Percentiles rank a stretch among this genome's conserved stretches.
phyloP scores from a whole-genome alignment of 345 rosid genomes.

The Syzygium oleosum region DNA sequence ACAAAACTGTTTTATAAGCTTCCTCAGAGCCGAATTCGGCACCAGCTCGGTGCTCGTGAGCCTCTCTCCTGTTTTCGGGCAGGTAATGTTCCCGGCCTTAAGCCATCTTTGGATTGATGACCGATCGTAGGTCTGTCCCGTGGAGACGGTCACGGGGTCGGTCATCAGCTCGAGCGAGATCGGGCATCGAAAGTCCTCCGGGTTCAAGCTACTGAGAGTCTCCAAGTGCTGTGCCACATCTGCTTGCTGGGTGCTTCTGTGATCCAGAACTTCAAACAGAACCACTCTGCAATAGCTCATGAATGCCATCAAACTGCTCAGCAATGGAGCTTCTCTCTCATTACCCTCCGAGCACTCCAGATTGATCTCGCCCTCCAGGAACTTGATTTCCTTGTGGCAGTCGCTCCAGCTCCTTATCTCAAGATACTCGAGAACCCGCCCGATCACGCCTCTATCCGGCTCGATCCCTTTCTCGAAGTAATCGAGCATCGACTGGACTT shows the following conservation, averaged over 20 bases:
- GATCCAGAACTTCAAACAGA: constrained; percentile 26
- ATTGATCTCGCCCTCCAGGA: constrained; percentile 47
- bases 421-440: constrained; percentile 38
- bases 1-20: constrained; percentile 53
- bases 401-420: constrained; percentile 54
- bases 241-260: constrained; percentile 10
- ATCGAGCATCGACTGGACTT: constrained; percentile 22
- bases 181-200: constrained; percentile 79
- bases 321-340: constrained; percentile 35
- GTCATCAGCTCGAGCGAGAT: constrained; percentile 81
- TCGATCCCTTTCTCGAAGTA: constrained; percentile 44
- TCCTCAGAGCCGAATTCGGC: constrained; percentile 45
- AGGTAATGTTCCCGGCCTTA: constrained; percentile 51
- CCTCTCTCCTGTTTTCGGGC: constrained; percentile 83
- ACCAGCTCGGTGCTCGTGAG: constrained; percentile 41
- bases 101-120: constrained; percentile 77
- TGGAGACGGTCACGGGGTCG: constrained; percentile 73
- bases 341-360: constrained; percentile 21
- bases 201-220: constrained; percentile 41
- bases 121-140: constrained; percentile 88
- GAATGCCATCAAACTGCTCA: constrained; percentile 51
- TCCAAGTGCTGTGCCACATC: constrained; percentile 22
- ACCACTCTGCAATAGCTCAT: constrained; percentile 65
- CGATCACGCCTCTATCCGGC: constrained; percentile 31
- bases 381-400: constrained; percentile 45